Conservation (phyloP, 2,329 filamentous ascomycete species). For the Polytolypa hystricis region DNA sequence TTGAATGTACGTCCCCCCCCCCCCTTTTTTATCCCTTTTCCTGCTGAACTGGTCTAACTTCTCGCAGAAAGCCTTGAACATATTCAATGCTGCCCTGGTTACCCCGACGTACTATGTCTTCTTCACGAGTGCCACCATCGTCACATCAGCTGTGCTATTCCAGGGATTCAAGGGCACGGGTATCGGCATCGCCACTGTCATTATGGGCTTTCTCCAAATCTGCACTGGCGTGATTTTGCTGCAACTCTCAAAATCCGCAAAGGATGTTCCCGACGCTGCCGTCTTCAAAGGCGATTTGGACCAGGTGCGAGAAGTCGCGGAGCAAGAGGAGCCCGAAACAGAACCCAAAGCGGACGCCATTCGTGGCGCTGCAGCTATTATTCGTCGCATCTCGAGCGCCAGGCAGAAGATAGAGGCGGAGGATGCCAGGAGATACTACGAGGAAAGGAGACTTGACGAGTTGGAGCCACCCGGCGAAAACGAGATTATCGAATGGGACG, state of each 20-base stretch:
- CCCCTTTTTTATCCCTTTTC: neutral
- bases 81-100: constrained; percentile 93
- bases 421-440: constrained; percentile 65
- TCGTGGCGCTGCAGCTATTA: constrained; percentile 76
- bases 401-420: constrained; percentile 68
- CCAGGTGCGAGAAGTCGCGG: constrained; percentile 87
- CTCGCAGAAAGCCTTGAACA: constrained; percentile 86
- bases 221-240: constrained; percentile 85
- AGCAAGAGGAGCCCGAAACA: constrained; percentile 90
- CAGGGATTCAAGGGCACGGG: constrained; percentile 83
- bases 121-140: constrained; percentile 90
- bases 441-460: constrained; percentile 61
- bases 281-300: constrained; percentile 89
- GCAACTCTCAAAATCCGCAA: constrained; percentile 95
- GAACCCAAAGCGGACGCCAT: constrained; percentile 96
- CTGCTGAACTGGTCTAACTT: constrained; percentile 9
- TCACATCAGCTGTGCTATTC: constrained; percentile 87
- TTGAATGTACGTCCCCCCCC: constrained; percentile 64
- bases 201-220: constrained; percentile 88
- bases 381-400: constrained; percentile 66
- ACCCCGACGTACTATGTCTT: constrained; percentile 98
- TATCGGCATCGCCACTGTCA: constrained; percentile 71
- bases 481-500: constrained; percentile 83
- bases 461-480: constrained; percentile 70
- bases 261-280: constrained; percentile 87